Percentiles rank a stretch among this genome's conserved stretches.
Conservation (phyloP, 164 flowering plant species). For the Taxillus chinensis region DNA sequence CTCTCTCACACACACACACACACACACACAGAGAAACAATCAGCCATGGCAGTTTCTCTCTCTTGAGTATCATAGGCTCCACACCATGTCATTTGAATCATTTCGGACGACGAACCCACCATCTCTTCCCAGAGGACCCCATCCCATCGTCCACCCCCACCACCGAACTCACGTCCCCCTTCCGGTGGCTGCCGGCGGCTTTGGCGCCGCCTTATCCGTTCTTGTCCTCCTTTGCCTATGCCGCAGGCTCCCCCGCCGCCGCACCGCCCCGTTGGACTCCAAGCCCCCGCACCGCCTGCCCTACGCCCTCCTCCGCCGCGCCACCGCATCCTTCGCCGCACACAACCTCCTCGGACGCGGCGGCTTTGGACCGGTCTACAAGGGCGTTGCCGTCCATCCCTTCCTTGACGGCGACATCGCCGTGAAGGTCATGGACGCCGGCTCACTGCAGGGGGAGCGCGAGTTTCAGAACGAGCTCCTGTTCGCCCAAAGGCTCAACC, state of each 20-base stretch:
- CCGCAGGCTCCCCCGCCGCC: constrained; percentile 42
- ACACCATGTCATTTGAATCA: no score
- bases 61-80: no score
- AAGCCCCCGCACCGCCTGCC: constrained; percentile 50
- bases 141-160: constrained; percentile 11
- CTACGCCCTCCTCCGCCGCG: constrained; percentile 57
- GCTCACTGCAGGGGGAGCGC: constrained; percentile 70
- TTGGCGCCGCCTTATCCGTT: constrained; percentile 14
- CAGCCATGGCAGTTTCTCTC: no score
- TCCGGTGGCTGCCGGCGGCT: constrained; percentile 22
- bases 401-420: constrained; percentile 41
- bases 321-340: constrained; percentile 54
- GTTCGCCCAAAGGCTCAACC: constrained; percentile 27
- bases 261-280: constrained; percentile 59
- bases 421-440: constrained; percentile 71
- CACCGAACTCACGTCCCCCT: constrained; percentile 10
- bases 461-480: constrained; percentile 85
- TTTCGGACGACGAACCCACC: no score
- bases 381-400: constrained; percentile 41
- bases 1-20: no score
- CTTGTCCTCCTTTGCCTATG: constrained; percentile 22
- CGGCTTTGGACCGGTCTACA: constrained; percentile 77
- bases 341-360: constrained; percentile 74
- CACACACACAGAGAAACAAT: no score
- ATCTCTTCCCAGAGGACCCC: not conserved